Percentiles rank a stretch among this genome's conserved stretches.
phyloP scores from a whole-genome alignment of 495 filamentous ascomycete species.

The Xylaria sp. region DNA sequence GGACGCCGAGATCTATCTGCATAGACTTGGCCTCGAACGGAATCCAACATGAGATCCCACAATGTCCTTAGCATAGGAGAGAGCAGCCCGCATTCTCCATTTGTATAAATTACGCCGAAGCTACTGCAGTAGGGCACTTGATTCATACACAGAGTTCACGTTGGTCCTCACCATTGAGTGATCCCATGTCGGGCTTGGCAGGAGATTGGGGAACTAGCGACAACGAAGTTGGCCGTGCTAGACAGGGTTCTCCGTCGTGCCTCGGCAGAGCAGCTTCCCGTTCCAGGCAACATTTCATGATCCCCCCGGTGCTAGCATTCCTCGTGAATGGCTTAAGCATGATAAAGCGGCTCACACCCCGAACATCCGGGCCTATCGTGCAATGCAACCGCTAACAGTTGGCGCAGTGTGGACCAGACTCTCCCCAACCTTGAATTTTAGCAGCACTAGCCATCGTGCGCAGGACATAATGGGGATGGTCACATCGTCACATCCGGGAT shows the following conservation, averaged over 20 bases:
- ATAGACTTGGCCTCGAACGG: background rate
- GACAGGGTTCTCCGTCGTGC: background rate
- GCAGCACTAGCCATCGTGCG: background rate
- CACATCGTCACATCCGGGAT: constrained; percentile 1
- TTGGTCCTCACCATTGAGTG: background rate
- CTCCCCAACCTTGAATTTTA: background rate
- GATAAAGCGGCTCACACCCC: constrained; percentile 13
- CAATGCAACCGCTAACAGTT: background rate
- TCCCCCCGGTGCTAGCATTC: background rate
- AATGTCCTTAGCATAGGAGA: background rate
- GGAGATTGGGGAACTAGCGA: background rate
- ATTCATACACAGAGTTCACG: background rate
- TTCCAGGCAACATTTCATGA: background rate
- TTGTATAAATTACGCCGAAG: background rate
- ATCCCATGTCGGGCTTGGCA: background rate
- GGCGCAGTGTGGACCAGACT: background rate
- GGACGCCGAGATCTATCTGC: constrained; percentile 22
- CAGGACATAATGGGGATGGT: constrained; percentile 3
- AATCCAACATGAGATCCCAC: background rate
- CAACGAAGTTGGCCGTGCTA: background rate
- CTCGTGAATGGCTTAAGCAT: background rate
- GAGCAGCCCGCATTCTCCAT: background rate
- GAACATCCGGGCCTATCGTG: constrained; percentile 13
- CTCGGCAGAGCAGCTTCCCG: background rate
- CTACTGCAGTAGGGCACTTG: background rate